Evolutionary conservation across 2,329 filamentous ascomycete species (phyloP).

Genomic region (Myriosclerotinia curreyana): DNA sequence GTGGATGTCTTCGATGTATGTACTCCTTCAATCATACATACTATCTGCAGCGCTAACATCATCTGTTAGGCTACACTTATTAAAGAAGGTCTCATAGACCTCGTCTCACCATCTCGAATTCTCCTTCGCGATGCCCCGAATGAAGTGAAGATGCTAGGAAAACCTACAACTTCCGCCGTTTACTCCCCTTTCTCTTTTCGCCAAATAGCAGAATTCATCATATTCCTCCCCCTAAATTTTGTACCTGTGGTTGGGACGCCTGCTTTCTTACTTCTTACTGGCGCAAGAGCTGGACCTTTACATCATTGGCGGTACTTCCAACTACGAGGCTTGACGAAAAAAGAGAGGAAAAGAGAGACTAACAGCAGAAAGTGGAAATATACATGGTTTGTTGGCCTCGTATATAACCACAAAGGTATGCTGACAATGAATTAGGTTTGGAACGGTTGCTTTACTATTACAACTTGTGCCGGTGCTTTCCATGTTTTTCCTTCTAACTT

Average conservation of each 20-base stretch:
- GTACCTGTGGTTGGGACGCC: constrained; percentile 80
- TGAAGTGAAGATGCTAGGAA: constrained; percentile 76
- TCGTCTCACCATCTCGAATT: constrained; percentile 65
- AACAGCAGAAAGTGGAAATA: constrained; percentile 73
- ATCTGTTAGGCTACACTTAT: constrained; percentile 60
- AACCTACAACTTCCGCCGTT: constrained; percentile 70
- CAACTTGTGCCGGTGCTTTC: constrained; percentile 86
- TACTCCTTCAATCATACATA: background rate
- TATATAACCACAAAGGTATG: background rate
- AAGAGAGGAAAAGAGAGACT: constrained; percentile 69
- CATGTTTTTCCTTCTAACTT: constrained; percentile 93
- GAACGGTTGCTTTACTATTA: constrained; percentile 75
- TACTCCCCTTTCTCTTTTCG: constrained; percentile 87
- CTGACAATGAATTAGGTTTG: constrained; percentile 56
- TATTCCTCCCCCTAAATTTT: constrained; percentile 80
- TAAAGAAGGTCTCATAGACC: constrained; percentile 65
- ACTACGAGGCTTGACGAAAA: constrained; percentile 69
- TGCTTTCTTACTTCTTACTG: constrained; percentile 83
- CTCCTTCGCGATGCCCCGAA: constrained; percentile 65
- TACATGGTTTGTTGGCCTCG: constrained; percentile 57
- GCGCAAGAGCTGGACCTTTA: constrained; percentile 80
- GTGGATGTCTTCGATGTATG: constrained; percentile 79
- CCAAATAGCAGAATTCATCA: constrained; percentile 83
- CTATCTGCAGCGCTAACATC: background rate
- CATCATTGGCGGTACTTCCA: constrained; percentile 91